A percentile compares a stretch with the other conserved stretches of the same genome.
Conservation (phyloP, 2,329 filamentous ascomycete species). For the Colletotrichum orbiculare region DNA sequence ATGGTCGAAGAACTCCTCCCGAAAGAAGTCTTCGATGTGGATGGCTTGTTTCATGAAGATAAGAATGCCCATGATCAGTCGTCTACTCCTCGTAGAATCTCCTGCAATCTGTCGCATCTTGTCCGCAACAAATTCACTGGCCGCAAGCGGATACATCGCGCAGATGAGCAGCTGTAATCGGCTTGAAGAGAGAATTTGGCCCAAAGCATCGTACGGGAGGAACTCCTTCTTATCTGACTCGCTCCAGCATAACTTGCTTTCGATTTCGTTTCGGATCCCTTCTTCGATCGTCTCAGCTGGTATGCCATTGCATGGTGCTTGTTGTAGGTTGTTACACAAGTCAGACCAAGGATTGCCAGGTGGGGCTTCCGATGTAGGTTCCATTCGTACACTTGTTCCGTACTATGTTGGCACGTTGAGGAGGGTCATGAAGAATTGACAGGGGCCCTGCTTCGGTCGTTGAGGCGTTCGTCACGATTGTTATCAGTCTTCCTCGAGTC, state of each 20-base stretch:
- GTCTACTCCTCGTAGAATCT: conserved; percentile 1
- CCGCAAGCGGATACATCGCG: background rate
- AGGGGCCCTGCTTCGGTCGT: too few relatives aligned
- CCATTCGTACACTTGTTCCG: background rate
- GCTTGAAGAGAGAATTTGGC: background rate
- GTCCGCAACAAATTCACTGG: background rate
- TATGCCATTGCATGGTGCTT: background rate
- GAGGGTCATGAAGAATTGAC: too few relatives aligned
- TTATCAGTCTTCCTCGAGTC: too few relatives aligned
- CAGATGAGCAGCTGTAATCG: background rate
- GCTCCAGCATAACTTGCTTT: background rate
- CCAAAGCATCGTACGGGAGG: conserved; percentile 15
- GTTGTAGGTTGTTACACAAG: background rate
- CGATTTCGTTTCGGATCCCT: background rate
- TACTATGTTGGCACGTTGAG: too few relatives aligned
- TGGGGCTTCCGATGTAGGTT: background rate
- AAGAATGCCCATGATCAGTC: conserved; percentile 11
- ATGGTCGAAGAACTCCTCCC: conserved; percentile 11
- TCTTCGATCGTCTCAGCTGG: background rate
- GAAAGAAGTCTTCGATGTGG: conserved; percentile 17
- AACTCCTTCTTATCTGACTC: conserved; percentile 7
- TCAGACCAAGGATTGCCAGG: background rate
- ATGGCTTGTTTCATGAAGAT: conserved; percentile 17
- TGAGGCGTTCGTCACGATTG: background rate
- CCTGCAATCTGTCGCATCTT: background rate